Base-by-base conservation (phyloP, 306 rosid species). In the Cucumis cinereus region DNA sequence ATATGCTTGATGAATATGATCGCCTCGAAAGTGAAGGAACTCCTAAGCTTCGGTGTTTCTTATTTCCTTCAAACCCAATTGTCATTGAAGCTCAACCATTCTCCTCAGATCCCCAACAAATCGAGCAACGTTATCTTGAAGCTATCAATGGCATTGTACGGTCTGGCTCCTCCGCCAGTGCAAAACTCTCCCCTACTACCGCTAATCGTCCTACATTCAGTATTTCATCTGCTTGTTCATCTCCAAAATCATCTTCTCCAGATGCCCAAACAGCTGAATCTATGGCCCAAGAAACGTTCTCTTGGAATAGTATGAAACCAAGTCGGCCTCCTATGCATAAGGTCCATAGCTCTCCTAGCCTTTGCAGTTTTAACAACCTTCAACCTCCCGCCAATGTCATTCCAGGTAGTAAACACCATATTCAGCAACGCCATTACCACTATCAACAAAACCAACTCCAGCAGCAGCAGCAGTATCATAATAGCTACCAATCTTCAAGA, bases 81-180 rank as follows among this genome's bases (percentile, higher is more conserved):
- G 45, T 82, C 70, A 3, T 75, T 7, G 90, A 88, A 7, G 75
- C 20, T 49, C 93, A 81, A 59, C 40, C 81, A 3, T 7, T 69
- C 33, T 12, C 43, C 7, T 23, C n/a, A 4, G 95, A 87, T 1
- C 79, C 90, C 19, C 88, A 78, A 23, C 26, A 35, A 0, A 62
- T 81, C 1, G 92, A 91, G 86, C 96, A 91, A n/a, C 89, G 92
- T 9, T 91, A 91, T 7, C 70, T 93, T 0, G 98, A 91, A 15
- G 97, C 92, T 61, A 33, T 93, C 62, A 93, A 93, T 10, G 93
- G 97, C 74, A 62, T 91, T 9, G 69, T 78, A 3, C 84, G 89
- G 0, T 70, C 82, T 14, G 28, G 89, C 1, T 70, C 84, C 19
- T 35, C 67, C 40, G 52, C 82, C 2, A 70, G 56, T 6, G 23